Evolutionary conservation across 805 yeast species (phyloP).

Genomic region (Scheffersomyces spartinae): DNA sequence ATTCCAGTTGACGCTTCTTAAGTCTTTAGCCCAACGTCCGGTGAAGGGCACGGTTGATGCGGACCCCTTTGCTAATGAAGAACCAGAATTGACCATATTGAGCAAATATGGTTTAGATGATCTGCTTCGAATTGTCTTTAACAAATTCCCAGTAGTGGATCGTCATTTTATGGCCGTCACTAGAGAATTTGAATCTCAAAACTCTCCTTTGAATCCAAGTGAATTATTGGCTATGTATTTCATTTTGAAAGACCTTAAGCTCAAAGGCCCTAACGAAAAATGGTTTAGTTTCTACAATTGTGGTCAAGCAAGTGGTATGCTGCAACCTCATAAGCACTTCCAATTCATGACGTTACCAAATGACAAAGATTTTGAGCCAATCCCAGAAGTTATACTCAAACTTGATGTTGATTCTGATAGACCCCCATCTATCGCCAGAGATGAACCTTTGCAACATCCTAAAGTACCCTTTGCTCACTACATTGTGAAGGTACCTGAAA

Average conservation of each 20-base stretch:
- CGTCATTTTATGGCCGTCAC: constrained; percentile 76
- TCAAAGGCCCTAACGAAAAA: constrained; percentile 21
- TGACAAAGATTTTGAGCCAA: constrained; percentile 34
- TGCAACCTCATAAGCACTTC: constrained; percentile 86
- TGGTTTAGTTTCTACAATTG: constrained; percentile 83
- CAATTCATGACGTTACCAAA: constrained; percentile 72
- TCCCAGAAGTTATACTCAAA: constrained; percentile 38
- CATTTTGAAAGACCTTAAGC: constrained; percentile 35
- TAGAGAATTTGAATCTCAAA: constrained; percentile 60
- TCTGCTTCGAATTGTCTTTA: constrained; percentile 51
- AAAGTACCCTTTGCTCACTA: constrained; percentile 72
- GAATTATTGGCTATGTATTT: constrained; percentile 54
- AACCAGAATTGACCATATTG: constrained; percentile 56
- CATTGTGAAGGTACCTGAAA: constrained; percentile 50
- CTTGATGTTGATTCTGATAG: constrained; percentile 29
- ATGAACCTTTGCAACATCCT: constrained; percentile 52
- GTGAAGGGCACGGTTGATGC: constrained; percentile 26
- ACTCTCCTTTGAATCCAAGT: constrained; percentile 54
- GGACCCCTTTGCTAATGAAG: constrained; percentile 77
- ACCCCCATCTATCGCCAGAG: constrained; percentile 34
- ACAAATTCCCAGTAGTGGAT: constrained; percentile 78
- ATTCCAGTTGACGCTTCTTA: no score
- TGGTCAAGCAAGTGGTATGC: constrained; percentile 87
- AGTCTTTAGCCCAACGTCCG: constrained; percentile 22
- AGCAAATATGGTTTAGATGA: constrained; percentile 41